Evolutionary conservation across 179 eudicot genomes (phyloP), one percentile per base, ranked within the genome.

Genomic region (Nepenthes alata): DNA sequence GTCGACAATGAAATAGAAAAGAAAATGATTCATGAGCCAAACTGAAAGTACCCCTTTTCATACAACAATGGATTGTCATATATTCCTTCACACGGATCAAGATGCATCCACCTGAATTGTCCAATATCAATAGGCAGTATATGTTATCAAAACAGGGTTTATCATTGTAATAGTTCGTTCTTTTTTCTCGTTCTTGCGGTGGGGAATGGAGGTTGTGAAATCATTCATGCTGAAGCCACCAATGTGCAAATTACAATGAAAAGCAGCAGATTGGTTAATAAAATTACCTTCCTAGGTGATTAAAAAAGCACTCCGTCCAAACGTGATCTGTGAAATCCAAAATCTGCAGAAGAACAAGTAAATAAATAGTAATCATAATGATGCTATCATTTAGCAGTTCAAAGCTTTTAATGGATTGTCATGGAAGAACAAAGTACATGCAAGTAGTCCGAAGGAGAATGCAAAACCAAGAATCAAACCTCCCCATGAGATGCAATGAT

Each of bases 41-140:
- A 64, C 58, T 57, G 57, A 48, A 58, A 68, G 54, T 83, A 91
- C 98, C 98, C 98, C 64, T 84, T 89, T 74, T 91, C 96, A 73
- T 91, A 91, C 15, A 91, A 67, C 64, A 91, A 69, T 9, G 98
- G 96, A 49, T 72, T 86, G 81, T 91, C 98, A 75, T 83, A 86
- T 69, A 86, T 83, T 67, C 85, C 96, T 66, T 91, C 98, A 75
- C 98, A 89, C 13, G 98, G 98, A 81, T 91, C 98, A 71, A 89
- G 95, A 78, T 91, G 98, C 88, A 91, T 89, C 98, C 98, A 91
- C 74, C 98, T 89, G 85, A 47, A 53, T n/a, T 39, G 52, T 57
- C 11, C 36, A 57, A 12, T 34, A 36, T 9, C 45, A 57, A 37
- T 54, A 34, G 3, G 37, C 11, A 16, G 12, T 16, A 12, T 55